Evolutionary conservation across 345 rosid genomes (phyloP).

Genomic region (Brassica incana): DNA sequence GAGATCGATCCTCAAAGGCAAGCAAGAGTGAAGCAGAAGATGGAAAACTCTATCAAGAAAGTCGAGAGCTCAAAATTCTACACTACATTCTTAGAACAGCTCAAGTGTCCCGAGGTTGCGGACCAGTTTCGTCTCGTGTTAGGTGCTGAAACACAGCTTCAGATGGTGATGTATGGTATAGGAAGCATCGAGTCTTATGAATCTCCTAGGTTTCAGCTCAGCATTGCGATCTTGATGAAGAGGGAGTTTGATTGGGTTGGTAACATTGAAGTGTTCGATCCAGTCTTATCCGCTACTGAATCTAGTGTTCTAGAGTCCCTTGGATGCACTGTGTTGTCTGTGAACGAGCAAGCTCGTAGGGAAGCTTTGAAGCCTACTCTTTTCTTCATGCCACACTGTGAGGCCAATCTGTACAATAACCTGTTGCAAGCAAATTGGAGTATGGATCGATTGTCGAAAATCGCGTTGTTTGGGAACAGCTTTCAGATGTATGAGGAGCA

Average conservation of each 20-base stretch:
- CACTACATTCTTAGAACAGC: conserved; percentile 54
- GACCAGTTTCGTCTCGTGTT: conserved; percentile 49
- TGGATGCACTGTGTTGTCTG: conserved; percentile 67
- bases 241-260: conserved; percentile 73
- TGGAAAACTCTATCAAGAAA: conserved; percentile 49
- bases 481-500: conserved; percentile 59
- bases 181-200: conserved; percentile 87
- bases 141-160: conserved; percentile 54
- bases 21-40: conserved; percentile 55
- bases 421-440: conserved; percentile 73
- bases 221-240: conserved; percentile 74
- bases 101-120: conserved; percentile 51
- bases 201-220: conserved; percentile 72
- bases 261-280: conserved; percentile 77
- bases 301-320: conserved; percentile 57
- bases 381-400: conserved; percentile 94
- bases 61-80: conserved; percentile 63
- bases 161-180: conserved; percentile 78
- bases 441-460: conserved; percentile 43
- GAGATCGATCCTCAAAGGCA: conserved; percentile 48
- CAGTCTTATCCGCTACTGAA: conserved; percentile 70
- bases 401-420: conserved; percentile 69
- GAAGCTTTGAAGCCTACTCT: conserved; percentile 62
- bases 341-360: conserved; percentile 83
- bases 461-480: conserved; percentile 79